A percentile compares a stretch with the other conserved stretches of the same genome.
These are phyloP conservation scores for Nannizziopsis barbatae DNA, from an alignment of 2,329 filamentous ascomycete species.

Conservation along the genomic window DNA sequence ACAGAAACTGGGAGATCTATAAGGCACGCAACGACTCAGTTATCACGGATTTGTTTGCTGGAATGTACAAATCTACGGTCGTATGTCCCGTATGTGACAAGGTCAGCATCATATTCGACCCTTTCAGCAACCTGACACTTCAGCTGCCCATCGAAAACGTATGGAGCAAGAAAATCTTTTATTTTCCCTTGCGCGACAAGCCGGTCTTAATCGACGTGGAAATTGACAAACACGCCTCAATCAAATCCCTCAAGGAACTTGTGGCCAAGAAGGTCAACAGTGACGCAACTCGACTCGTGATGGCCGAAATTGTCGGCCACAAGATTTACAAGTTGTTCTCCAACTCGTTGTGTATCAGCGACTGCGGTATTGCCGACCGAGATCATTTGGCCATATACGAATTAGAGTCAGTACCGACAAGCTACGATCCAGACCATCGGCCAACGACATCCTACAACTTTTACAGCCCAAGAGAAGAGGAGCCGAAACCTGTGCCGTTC, in stretches of 20 bases:
- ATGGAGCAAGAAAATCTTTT: conserved; percentile 64
- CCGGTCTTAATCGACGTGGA: conserved; percentile 68
- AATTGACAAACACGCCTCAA: conserved; percentile 55
- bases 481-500: conserved; percentile 31
- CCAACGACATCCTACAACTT: conserved; percentile 32
- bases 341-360: conserved; percentile 56
- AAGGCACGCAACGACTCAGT: conserved; percentile 88
- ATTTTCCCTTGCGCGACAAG: conserved; percentile 60
- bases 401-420: conserved; percentile 66
- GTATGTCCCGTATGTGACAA: conserved; percentile 85
- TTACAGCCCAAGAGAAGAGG: conserved; percentile 24
- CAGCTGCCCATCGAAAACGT: conserved; percentile 79
- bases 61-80: conserved; percentile 96
- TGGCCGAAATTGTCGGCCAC: conserved; percentile 68
- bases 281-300: conserved; percentile 54
- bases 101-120: conserved; percentile 97
- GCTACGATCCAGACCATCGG: conserved; percentile 50
- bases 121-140: conserved; percentile 87
- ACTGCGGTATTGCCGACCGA: conserved; percentile 51
- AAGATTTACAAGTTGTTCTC: conserved; percentile 82
- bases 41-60: conserved; percentile 88
- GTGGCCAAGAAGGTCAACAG: conserved; percentile 44
- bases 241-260: conserved; percentile 41
- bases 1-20: conserved; percentile 84
- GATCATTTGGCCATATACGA: conserved; percentile 65